Conservation (phyloP, 768 basidiomycete genomes). For the Podaxis carcinomalis region DNA sequence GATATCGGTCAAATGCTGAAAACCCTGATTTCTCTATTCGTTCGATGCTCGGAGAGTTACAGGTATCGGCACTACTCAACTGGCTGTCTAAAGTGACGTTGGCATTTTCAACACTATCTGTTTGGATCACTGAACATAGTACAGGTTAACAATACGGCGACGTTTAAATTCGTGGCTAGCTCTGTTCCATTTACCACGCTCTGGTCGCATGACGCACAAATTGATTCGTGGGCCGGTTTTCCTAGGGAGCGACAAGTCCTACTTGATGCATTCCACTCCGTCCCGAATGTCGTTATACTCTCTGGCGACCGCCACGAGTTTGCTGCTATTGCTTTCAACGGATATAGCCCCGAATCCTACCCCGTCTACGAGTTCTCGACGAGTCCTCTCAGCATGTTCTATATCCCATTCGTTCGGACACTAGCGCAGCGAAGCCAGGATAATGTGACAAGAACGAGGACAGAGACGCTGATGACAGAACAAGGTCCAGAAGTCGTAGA, state of each 20-base stretch:
- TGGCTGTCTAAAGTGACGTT: slow-evolving; percentile 56
- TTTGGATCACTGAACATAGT: not conserved
- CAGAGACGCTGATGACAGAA: slow-evolving; percentile 22
- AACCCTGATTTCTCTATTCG: slow-evolving; percentile 34
- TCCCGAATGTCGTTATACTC: slow-evolving; percentile 67
- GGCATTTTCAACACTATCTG: not conserved
- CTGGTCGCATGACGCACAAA: slow-evolving; percentile 58
- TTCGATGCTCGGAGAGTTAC: slow-evolving; percentile 69
- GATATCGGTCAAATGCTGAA: slow-evolving; percentile 45
- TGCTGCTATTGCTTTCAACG: slow-evolving; percentile 60
- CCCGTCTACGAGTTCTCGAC: slow-evolving; percentile 63
- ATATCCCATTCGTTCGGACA: slow-evolving; percentile 56
- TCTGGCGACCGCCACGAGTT: slow-evolving; percentile 81
- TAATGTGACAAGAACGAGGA: slow-evolving; percentile 31
- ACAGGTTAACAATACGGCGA: slow-evolving; percentile 63
- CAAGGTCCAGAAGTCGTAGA: slow-evolving; percentile 20
- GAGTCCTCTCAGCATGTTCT: slow-evolving; percentile 67
- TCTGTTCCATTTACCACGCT: slow-evolving; percentile 74
- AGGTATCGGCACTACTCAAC: slow-evolving; percentile 53
- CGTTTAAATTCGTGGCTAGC: slow-evolving; percentile 75
- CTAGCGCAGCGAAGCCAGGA: slow-evolving; percentile 41
- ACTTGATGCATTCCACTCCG: slow-evolving; percentile 52
- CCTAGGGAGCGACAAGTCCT: slow-evolving; percentile 54
- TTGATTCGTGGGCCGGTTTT: slow-evolving; percentile 72
- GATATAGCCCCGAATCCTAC: slow-evolving; percentile 29